These are phyloP conservation scores for Emericellopsis atlantica DNA, from an alignment of 2,329 filamentous ascomycete genomes.

Conservation along the genomic window DNA sequence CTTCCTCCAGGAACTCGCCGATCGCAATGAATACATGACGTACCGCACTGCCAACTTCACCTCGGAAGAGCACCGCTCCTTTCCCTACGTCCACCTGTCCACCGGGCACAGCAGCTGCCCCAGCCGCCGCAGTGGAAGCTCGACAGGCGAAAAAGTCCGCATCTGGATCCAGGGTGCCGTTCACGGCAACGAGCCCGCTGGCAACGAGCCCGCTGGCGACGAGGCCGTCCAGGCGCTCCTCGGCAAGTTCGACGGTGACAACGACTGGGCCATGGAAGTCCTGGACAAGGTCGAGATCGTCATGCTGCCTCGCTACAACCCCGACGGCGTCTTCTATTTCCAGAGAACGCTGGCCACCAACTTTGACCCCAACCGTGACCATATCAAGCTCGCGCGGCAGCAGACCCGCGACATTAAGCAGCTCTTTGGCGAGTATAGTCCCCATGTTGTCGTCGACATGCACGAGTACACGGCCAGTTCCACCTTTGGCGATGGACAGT, in stretches of 20 bases:
- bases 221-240: conserved; percentile 15
- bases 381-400: conserved; percentile 16
- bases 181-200: conserved; percentile 16
- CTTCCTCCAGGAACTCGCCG: conserved; percentile 6
- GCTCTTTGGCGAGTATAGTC: conserved; percentile 12
- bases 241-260: conserved; percentile 14
- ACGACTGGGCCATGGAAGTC: conserved; percentile 13
- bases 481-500: conserved; percentile 10
- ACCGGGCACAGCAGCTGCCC: not conserved
- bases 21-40: conserved; percentile 7
- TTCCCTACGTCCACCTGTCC: conserved; percentile 7
- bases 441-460: conserved; percentile 18
- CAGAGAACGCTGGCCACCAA: conserved; percentile 14
- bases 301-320: conserved; percentile 17
- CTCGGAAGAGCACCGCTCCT: conserved; percentile 7
- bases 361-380: conserved; percentile 19
- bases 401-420: conserved; percentile 17
- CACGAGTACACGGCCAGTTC: conserved; percentile 14
- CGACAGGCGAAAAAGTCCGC: conserved; percentile 11
- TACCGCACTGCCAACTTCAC: conserved; percentile 7
- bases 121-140: not conserved
- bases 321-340: conserved; percentile 19
- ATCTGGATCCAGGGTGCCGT: conserved; percentile 18
- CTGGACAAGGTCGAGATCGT: conserved; percentile 15
- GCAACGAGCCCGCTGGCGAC: conserved; percentile 18